Evolutionary conservation across 306 rosid species (phyloP).

Genomic region (Pueraria montana): DNA sequence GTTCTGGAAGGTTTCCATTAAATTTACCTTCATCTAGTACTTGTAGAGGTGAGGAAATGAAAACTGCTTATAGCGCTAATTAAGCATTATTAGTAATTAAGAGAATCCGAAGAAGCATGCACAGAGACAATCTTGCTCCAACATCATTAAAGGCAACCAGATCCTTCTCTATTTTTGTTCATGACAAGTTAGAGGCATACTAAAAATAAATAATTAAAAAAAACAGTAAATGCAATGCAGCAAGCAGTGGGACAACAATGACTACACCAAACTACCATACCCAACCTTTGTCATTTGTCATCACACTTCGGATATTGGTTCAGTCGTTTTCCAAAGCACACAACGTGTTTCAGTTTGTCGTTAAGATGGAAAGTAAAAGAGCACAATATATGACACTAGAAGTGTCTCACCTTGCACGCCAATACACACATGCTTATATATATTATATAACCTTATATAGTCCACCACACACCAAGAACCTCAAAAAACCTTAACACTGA

Average conservation of each 20-base stretch:
- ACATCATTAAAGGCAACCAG: conserved; percentile 21
- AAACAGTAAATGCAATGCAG: conserved; percentile 2
- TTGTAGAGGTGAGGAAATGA: neutral
- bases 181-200: conserved; percentile 10
- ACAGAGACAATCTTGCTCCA: neutral
- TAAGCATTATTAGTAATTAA: no score
- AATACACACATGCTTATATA: neutral
- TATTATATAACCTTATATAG: neutral
- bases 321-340: conserved; percentile 44
- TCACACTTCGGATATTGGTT: conserved; percentile 18
- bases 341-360: conserved; percentile 34
- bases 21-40: no score
- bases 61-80: neutral
- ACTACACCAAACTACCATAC: conserved; percentile 51
- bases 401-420: neutral
- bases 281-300: conserved; percentile 56
- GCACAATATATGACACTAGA: conserved; percentile 28
- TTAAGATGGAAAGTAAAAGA: conserved; percentile 7
- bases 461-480: conserved; percentile 1
- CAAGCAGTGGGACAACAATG: conserved; percentile 36
- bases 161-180: neutral
- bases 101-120: neutral
- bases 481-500: conserved; percentile 1
- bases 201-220: neutral
- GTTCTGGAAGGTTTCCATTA: conserved; percentile 67